Base-by-base conservation (phyloP, 371 early-diverging fungal species). In the Dinochytrium kinnereticum region DNA sequence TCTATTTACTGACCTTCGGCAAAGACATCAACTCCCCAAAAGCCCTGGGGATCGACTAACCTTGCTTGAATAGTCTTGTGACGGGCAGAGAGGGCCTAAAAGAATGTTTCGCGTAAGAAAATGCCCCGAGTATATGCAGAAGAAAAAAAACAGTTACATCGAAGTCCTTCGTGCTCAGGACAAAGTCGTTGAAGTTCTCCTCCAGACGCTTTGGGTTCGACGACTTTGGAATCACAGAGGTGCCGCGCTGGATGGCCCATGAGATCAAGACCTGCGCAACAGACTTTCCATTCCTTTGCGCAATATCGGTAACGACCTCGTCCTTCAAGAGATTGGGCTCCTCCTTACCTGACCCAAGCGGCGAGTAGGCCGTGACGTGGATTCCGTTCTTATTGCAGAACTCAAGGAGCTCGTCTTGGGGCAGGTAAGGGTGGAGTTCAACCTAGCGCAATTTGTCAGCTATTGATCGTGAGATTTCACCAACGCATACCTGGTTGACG, bases 381-480 rank as follows among this genome's bases (percentile, higher is more conserved):
- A 97, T 93, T 28, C 82, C 83, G 64, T 94, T 87, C 50, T 82
- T 66, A 71, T 90, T 81, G 75, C 91, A 91, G 78, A 84, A 96
- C 15, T 90, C 86, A 38, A 93, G 72, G 15, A 94, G 83, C 33
- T 92, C 91, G 39, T 76, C 73, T 76, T 93, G 93, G 2, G 91
- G 91, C 59, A 93, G 84, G 85, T 94, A 95, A 51, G 97, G 97
- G 76, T 97, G 95, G 17, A 96, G 75, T 83, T 98, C 97, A 68
- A 94, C 85, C 76, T 85, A 82, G 33, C 59, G 55, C 30, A 68
- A 68, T 10, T 21, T 51, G 5, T n/a, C 33, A 26, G 7, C 10
- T 31, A 10, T 2, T 19, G 2, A 68, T 3, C 17, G 31, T 34
- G 51, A 49, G 2, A 17, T 40, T 55, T 95, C 94, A 73, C 95